Evolutionary conservation across 257 asterid genomes (phyloP).

Genomic region (Plantago major): DNA sequence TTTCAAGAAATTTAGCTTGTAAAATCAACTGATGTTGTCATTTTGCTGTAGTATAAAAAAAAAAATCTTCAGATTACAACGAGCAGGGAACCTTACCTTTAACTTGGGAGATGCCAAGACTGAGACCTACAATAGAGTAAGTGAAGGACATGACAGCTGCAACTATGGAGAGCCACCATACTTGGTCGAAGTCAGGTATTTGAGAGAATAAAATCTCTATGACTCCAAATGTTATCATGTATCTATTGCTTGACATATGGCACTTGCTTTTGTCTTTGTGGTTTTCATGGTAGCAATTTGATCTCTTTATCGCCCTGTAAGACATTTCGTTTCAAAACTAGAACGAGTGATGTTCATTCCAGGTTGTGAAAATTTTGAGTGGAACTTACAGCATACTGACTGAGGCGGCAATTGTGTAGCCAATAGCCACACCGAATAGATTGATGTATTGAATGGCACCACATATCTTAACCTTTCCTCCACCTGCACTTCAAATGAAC

Average conservation of each 20-base stretch:
- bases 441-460: constrained; percentile 42
- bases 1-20: neutral
- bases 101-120: constrained; percentile 38
- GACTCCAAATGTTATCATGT: constrained; percentile 35
- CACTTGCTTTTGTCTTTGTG: constrained; percentile 10
- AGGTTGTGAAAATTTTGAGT: neutral
- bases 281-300: constrained; percentile 39
- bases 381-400: constrained; percentile 45
- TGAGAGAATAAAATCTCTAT: constrained; percentile 39
- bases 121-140: constrained; percentile 41
- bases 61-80: neutral
- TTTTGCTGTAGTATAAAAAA: too few species aligned
- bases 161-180: constrained; percentile 51
- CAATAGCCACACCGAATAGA: constrained; percentile 49
- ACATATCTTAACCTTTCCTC: constrained; percentile 28
- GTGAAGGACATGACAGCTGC: constrained; percentile 55
- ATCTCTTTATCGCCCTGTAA: constrained; percentile 41
- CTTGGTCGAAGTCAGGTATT: constrained; percentile 48
- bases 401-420: constrained; percentile 57
- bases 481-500: constrained; percentile 22
- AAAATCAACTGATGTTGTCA: too few species aligned
- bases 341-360: neutral
- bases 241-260: too few species aligned
- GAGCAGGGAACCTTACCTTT: constrained; percentile 18
- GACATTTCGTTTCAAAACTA: neutral